Conservation (phyloP, 2,329 filamentous ascomycete genomes). For the Eutypa lata region DNA sequence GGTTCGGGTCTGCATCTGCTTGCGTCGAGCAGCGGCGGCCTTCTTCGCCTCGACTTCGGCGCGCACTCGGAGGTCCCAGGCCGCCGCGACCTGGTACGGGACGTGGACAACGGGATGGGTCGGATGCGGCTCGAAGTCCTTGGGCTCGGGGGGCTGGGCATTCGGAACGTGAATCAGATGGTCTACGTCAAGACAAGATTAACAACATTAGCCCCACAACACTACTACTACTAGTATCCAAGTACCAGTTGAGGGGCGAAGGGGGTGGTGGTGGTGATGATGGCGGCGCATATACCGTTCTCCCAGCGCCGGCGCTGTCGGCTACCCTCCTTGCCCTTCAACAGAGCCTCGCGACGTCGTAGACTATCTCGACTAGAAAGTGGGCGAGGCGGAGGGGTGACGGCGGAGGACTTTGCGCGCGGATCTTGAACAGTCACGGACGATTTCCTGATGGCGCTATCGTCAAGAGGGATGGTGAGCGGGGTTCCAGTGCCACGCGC, state of each 20-base stretch:
- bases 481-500: slow-evolving; percentile 60
- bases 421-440: slow-evolving; percentile 25
- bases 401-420: slow-evolving; percentile 17
- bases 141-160: slow-evolving; percentile 74
- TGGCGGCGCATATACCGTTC: slow-evolving; percentile 63
- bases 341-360: slow-evolving; percentile 65
- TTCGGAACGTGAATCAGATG: slow-evolving; percentile 84
- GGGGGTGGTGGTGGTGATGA: slow-evolving; percentile 3
- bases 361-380: slow-evolving; percentile 52
- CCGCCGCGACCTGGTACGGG: slow-evolving; percentile 78
- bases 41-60: slow-evolving; percentile 43
- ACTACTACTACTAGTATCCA: background rate
- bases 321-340: slow-evolving; percentile 89
- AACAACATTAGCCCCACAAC: background rate
- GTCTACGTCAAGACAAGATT: slow-evolving; percentile 51
- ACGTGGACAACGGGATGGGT: slow-evolving; percentile 76
- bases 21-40: slow-evolving; percentile 34
- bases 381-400: slow-evolving; percentile 38
- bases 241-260: background rate
- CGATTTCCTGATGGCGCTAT: slow-evolving; percentile 32
- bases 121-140: slow-evolving; percentile 79
- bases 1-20: slow-evolving; percentile 41
- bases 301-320: slow-evolving; percentile 88
- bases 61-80: slow-evolving; percentile 42
- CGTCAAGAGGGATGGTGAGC: slow-evolving; percentile 75